Percentiles rank a stretch among this genome's conserved stretches.
Evolutionary conservation across 768 basidiomycete genomes (phyloP).

Genomic region (Russula foetens): DNA sequence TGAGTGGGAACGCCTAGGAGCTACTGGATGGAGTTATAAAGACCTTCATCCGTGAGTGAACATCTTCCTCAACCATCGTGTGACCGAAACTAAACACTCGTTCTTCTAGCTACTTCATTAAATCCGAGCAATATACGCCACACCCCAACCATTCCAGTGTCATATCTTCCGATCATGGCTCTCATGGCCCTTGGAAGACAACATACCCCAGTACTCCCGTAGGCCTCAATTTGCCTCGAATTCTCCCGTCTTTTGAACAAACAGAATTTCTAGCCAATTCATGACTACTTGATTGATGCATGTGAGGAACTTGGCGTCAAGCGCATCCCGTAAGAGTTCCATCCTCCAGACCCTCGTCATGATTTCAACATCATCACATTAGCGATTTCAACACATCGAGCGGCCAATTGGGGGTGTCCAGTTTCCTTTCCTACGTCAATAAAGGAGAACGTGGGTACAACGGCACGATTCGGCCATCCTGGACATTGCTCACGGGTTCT

Average conservation of each 20-base stretch:
- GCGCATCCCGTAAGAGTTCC: conserved; percentile 3
- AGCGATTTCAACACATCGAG: conserved; percentile 17
- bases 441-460: conserved; percentile 10
- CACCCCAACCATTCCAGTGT: conserved; percentile 5
- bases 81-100: neutral
- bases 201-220: neutral
- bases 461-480: neutral
- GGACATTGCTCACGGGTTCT: neutral
- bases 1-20: conserved; percentile 21
- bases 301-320: conserved; percentile 14
- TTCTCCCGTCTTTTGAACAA: neutral
- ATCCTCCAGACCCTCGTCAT: neutral
- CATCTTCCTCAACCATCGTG: neutral
- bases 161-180: conserved; percentile 6
- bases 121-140: conserved; percentile 14
- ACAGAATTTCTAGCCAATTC: conserved; percentile 2
- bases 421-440: conserved; percentile 6
- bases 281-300: conserved; percentile 6
- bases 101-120: conserved; percentile 15
- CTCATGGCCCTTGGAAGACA: conserved; percentile 10
- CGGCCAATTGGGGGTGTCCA: conserved; percentile 12
- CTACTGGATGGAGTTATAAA: conserved; percentile 21
- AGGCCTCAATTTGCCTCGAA: neutral
- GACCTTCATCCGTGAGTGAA: conserved; percentile 17
- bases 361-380: neutral